These are phyloP conservation scores for Citrus australasica DNA, from an alignment of 345 rosid species.

Conservation along the genomic window DNA sequence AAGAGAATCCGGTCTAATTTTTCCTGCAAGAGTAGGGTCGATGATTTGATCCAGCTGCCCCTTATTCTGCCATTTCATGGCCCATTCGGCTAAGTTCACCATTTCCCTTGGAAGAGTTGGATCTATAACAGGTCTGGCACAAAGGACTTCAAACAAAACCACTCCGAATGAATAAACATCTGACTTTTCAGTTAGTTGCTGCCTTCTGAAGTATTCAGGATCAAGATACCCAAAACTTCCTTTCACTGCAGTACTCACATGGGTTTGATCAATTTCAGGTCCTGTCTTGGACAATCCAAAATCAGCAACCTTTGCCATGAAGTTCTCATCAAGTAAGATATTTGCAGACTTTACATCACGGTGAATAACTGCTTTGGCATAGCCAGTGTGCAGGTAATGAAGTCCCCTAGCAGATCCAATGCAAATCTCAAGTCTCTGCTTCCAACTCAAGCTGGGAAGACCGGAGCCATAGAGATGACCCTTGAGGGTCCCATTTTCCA, in stretches of 20 bases:
- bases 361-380: slow-evolving; percentile 69
- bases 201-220: slow-evolving; percentile 88
- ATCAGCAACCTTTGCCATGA: slow-evolving; percentile 78
- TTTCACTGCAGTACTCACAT: slow-evolving; percentile 93
- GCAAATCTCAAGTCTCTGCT: slow-evolving; percentile 63
- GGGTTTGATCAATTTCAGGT: slow-evolving; percentile 92
- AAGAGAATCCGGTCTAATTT: slow-evolving; percentile 65
- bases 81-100: slow-evolving; percentile 97
- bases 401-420: slow-evolving; percentile 71
- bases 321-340: slow-evolving; percentile 66
- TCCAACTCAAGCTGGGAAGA: slow-evolving; percentile 62
- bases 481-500: slow-evolving; percentile 79
- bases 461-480: slow-evolving; percentile 61
- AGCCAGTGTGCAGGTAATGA: slow-evolving; percentile 71
- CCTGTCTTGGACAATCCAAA: slow-evolving; percentile 91
- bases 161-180: slow-evolving; percentile 94
- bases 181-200: slow-evolving; percentile 86
- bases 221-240: slow-evolving; percentile 94
- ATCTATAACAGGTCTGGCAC: slow-evolving; percentile 91
- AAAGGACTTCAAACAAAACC: slow-evolving; percentile 86
- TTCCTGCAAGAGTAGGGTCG: slow-evolving; percentile 55
- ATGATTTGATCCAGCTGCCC: slow-evolving; percentile 82
- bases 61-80: slow-evolving; percentile 84
- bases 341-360: slow-evolving; percentile 80
- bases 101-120: slow-evolving; percentile 81